Conservation (phyloP, 257 asterid genomes). For the Nicotiana knightiana region DNA sequence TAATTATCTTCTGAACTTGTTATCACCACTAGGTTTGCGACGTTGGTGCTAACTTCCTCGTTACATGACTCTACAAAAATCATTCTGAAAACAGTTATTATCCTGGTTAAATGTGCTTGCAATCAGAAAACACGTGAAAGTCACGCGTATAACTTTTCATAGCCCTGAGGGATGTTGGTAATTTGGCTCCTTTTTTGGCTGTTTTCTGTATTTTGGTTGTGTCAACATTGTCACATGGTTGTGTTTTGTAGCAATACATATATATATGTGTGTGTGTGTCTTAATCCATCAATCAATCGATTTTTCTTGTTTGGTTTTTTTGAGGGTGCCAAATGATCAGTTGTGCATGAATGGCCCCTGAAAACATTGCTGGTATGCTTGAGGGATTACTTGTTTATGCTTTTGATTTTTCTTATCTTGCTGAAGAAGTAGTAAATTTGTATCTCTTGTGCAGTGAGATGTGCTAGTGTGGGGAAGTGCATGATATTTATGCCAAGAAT, state of each 20-base stretch:
- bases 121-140: background rate
- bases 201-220: background rate
- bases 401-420: background rate
- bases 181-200: background rate
- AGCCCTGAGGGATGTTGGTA: background rate
- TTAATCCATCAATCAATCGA: background rate
- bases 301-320: background rate
- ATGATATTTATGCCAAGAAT: constrained; percentile 84
- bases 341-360: background rate
- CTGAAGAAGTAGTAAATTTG: background rate
- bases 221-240: background rate
- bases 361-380: background rate
- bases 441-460: constrained; percentile 66
- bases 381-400: background rate
- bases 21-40: background rate
- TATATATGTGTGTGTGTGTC: too few relatives aligned
- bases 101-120: background rate
- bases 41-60: background rate
- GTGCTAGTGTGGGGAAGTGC: constrained; percentile 53
- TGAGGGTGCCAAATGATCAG: background rate
- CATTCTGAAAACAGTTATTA: background rate
- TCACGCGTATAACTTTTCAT: background rate
- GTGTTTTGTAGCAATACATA: background rate
- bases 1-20: background rate
- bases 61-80: background rate